Evolutionary conservation across 306 rosid species (phyloP).

Genomic region (Citrullus mucosospermus): DNA sequence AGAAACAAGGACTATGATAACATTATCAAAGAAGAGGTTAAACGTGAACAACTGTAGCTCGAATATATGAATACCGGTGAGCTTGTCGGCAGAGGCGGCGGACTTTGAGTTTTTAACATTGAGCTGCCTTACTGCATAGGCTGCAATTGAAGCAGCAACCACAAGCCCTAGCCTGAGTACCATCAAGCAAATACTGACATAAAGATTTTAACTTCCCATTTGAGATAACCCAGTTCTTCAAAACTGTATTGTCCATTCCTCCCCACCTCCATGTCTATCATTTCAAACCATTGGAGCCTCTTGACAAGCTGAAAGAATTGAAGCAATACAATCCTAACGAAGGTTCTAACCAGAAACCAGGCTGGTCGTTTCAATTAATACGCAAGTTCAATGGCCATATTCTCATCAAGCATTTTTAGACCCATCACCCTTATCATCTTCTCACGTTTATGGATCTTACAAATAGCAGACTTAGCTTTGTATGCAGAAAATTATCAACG

Average conservation of each 20-base stretch:
- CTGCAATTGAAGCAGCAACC: slow-evolving; percentile 93
- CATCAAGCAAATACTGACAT: slow-evolving; percentile 32
- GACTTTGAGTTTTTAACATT: slow-evolving; percentile 30
- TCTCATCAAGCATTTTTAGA: neutral
- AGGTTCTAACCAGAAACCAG: neutral
- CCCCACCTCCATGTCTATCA: slow-evolving; percentile 25
- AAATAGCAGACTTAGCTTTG: slow-evolving; percentile 3
- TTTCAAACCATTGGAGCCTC: slow-evolving; percentile 27
- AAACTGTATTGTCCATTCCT: slow-evolving; percentile 16
- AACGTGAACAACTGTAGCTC: neutral
- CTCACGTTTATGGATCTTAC: neutral
- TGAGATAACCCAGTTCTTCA: slow-evolving; percentile 21
- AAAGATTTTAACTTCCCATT: slow-evolving; percentile 23
- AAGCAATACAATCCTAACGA: neutral
- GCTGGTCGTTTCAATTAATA: neutral
- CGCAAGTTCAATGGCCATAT: neutral
- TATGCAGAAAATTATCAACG: slow-evolving; percentile 12
- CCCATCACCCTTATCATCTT: neutral
- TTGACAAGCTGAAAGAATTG: slow-evolving; percentile 8
- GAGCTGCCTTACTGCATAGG: slow-evolving; percentile 49
- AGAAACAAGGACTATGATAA: neutral
- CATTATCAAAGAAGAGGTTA: neutral
- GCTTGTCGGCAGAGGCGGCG: slow-evolving; percentile 11
- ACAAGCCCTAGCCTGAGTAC: slow-evolving; percentile 66
- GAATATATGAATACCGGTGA: slow-evolving; percentile 30